These are phyloP conservation scores for Tolypocladium guangdongense DNA, from an alignment of 2,329 filamentous ascomycete species.

Conservation along the genomic window DNA sequence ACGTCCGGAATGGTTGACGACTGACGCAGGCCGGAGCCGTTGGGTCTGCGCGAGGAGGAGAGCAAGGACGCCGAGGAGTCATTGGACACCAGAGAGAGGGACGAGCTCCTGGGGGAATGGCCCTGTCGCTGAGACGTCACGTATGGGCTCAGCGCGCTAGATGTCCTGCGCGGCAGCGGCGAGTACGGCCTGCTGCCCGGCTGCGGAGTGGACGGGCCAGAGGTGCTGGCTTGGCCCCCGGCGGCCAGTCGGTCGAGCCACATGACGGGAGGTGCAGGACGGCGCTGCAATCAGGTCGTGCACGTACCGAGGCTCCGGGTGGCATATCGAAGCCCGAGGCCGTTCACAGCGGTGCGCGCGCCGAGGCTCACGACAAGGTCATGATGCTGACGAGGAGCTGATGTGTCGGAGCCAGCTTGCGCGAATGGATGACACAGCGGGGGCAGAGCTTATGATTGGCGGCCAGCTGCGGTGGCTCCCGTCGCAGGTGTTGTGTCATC, in stretches of 20 bases:
- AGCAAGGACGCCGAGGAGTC: conserved; percentile 70
- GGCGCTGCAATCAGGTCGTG: conserved; percentile 1
- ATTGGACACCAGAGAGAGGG: conserved; percentile 64
- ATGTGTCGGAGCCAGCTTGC: not conserved
- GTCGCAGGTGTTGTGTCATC: too few species aligned
- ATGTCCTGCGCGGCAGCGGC: conserved; percentile 56
- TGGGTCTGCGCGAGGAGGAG: conserved; percentile 49
- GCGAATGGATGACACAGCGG: not conserved
- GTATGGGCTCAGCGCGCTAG: conserved; percentile 58
- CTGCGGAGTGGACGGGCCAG: conserved; percentile 46
- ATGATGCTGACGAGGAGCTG: not conserved
- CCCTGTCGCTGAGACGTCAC: conserved; percentile 57
- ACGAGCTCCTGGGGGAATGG: conserved; percentile 61
- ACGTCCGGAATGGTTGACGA: conserved; percentile 34
- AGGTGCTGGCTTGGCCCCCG: conserved; percentile 49
- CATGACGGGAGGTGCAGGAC: conserved; percentile 39
- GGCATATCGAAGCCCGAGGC: not conserved
- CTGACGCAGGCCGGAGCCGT: conserved; percentile 59
- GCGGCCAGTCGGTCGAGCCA: conserved; percentile 84
- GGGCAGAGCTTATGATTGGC: not conserved
- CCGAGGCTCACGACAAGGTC: not conserved
- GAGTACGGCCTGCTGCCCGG: conserved; percentile 59
- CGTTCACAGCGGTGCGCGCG: not conserved
- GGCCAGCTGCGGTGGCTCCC: not conserved
- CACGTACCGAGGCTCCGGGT: not conserved